Percentiles rank a stretch among this genome's conserved stretches.
Evolutionary conservation across 441 rosid species (phyloP).

Genomic region (Geranium incanum): DNA sequence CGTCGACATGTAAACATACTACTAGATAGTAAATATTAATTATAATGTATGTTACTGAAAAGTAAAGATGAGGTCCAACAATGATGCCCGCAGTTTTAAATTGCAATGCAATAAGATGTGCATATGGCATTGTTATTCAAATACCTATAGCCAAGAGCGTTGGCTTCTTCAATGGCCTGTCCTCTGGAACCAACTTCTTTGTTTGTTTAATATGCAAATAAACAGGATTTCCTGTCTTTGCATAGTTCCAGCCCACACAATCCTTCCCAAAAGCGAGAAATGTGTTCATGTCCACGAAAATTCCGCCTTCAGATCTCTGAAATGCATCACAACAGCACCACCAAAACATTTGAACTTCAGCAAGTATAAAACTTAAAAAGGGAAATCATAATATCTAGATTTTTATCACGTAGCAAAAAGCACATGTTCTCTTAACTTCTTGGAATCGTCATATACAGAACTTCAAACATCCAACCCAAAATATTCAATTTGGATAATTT

Average conservation of each 20-base stretch:
- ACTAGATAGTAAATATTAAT: not conserved
- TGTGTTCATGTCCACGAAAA: conserved; percentile 74
- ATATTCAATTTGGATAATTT: not conserved
- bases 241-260: conserved; percentile 71
- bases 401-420: not conserved
- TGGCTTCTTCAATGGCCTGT: conserved; percentile 82
- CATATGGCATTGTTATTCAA: conserved; percentile 6
- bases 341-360: conserved; percentile 6
- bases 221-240: conserved; percentile 79
- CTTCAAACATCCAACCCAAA: not conserved
- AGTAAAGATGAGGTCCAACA: not conserved
- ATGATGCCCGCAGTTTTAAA: not conserved
- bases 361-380: not conserved
- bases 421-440: not conserved
- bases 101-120: not conserved
- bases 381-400: not conserved
- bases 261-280: conserved; percentile 95
- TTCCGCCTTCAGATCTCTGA: conserved; percentile 91
- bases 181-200: conserved; percentile 59
- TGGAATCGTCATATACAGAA: not conserved
- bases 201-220: conserved; percentile 80
- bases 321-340: conserved; percentile 20
- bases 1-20: not conserved
- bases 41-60: not conserved
- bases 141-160: conserved; percentile 89